Evolutionary conservation across 2,329 filamentous ascomycete species (phyloP).

Genomic region (Talaromyces funiculosus): DNA sequence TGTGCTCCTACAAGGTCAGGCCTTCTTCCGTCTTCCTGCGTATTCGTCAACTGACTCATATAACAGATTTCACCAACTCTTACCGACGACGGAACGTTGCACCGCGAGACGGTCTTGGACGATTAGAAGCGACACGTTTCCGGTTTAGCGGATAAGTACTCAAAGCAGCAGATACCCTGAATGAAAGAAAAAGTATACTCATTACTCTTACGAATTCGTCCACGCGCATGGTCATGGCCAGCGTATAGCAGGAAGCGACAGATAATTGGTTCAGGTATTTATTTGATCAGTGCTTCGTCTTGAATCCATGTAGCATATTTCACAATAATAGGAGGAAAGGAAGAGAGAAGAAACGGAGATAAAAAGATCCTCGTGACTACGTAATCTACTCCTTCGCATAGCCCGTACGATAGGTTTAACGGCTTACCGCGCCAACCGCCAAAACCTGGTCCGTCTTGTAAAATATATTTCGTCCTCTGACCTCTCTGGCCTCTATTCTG

Average conservation of each 20-base stretch:
- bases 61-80: slow-evolving; percentile 79
- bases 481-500: no score
- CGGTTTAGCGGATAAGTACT: slow-evolving; percentile 61
- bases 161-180: slow-evolving; percentile 5
- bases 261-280: not conserved
- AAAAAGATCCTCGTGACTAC: not conserved
- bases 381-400: not conserved
- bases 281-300: not conserved
- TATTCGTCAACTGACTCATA: not conserved
- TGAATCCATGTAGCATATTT: slow-evolving; percentile 4
- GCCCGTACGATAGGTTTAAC: not conserved
- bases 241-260: not conserved
- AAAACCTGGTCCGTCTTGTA: not conserved
- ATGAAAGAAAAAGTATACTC: slow-evolving; percentile 1
- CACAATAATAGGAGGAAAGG: not conserved
- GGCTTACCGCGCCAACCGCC: not conserved
- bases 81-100: slow-evolving; percentile 92
- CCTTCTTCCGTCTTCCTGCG: not conserved
- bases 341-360: not conserved
- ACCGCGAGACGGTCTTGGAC: slow-evolving; percentile 83
- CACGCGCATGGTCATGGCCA: not conserved
- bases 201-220: not conserved
- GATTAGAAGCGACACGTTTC: slow-evolving; percentile 81
- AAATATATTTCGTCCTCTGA: not conserved
- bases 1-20: slow-evolving; percentile 63